phyloP scores from a whole-genome alignment of 2,329 filamentous ascomycete genomes.

The Fusarium hainanense region DNA sequence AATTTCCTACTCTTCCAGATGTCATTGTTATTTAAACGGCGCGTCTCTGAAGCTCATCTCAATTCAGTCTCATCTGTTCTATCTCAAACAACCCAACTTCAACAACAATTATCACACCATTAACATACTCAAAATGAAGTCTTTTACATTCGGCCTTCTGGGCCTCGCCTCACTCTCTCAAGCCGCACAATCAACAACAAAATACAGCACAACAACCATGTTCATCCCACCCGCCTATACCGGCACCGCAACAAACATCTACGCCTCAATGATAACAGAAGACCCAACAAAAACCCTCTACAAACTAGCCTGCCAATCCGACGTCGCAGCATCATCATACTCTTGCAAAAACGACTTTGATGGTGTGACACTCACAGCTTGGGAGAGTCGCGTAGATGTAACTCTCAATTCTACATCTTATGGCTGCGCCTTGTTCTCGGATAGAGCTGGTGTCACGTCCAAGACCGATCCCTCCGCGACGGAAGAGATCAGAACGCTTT shows the following conservation, averaged over 20 bases:
- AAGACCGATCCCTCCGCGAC: background rate
- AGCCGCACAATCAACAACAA: slow-evolving; percentile 13
- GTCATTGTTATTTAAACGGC: too few relatives aligned
- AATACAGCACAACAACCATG: slow-evolving; percentile 24
- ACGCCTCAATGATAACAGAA: slow-evolving; percentile 41
- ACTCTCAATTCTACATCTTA: slow-evolving; percentile 34
- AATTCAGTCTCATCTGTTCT: too few relatives aligned
- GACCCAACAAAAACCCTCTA: background rate
- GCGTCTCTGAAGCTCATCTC: too few relatives aligned
- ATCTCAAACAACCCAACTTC: too few relatives aligned
- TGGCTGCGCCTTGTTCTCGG: slow-evolving; percentile 24
- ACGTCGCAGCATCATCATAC: slow-evolving; percentile 25
- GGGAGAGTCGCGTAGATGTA: slow-evolving; percentile 20
- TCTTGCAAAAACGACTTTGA: slow-evolving; percentile 39
- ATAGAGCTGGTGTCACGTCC: slow-evolving; percentile 27
- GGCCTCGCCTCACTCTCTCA: too few relatives aligned
- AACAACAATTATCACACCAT: too few relatives aligned
- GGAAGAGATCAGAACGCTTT: background rate
- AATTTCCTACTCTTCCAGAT: background rate
- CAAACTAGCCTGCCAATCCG: slow-evolving; percentile 38
- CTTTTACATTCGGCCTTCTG: background rate
- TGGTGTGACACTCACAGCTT: slow-evolving; percentile 38
- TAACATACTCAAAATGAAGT: background rate
- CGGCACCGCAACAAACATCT: slow-evolving; percentile 35
- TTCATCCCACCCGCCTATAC: slow-evolving; percentile 33